phyloP scores from a whole-genome alignment of 2,329 filamentous ascomycete species.

The Drechslerella dactyloides region DNA sequence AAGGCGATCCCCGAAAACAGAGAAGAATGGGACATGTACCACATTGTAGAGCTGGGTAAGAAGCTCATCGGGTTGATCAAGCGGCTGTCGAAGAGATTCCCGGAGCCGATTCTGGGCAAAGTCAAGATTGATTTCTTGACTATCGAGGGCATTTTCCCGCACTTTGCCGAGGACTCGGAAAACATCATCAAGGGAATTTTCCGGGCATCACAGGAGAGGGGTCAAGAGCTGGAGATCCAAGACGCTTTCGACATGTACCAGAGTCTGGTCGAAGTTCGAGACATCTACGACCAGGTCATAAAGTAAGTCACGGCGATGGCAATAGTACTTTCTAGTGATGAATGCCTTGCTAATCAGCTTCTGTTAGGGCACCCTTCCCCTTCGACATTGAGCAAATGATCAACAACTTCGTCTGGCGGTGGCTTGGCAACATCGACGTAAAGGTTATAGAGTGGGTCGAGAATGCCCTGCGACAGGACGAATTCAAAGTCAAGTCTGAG shows the following conservation, averaged over 20 bases:
- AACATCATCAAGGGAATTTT: conserved; percentile 85
- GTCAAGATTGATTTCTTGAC: conserved; percentile 57
- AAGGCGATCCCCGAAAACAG: conserved; percentile 80
- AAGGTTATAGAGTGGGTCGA: conserved; percentile 85
- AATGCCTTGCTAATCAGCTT: conserved; percentile 3
- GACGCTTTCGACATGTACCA: conserved; percentile 95
- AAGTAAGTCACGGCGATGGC: conserved; percentile 50
- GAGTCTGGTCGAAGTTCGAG: conserved; percentile 82
- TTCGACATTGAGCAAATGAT: conserved; percentile 87
- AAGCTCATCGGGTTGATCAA: conserved; percentile 83
- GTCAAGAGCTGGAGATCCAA: conserved; percentile 79
- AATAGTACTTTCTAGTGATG: neutral
- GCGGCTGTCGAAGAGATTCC: conserved; percentile 89
- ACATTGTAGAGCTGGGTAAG: conserved; percentile 87
- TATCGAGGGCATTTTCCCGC: conserved; percentile 83
- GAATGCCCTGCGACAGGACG: conserved; percentile 86
- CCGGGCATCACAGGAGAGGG: conserved; percentile 71
- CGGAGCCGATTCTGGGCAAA: conserved; percentile 56
- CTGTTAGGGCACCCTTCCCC: conserved; percentile 68
- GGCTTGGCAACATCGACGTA: conserved; percentile 80
- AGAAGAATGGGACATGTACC: conserved; percentile 85
- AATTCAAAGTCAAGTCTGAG: conserved; percentile 76
- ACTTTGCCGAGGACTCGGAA: conserved; percentile 85
- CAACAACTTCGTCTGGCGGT: conserved; percentile 93
- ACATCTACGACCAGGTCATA: conserved; percentile 73